A percentile compares a stretch with the other conserved stretches of the same genome.
Conservation (phyloP, 1,139 yeast species). For the Pneumocystis oryctolagi region DNA sequence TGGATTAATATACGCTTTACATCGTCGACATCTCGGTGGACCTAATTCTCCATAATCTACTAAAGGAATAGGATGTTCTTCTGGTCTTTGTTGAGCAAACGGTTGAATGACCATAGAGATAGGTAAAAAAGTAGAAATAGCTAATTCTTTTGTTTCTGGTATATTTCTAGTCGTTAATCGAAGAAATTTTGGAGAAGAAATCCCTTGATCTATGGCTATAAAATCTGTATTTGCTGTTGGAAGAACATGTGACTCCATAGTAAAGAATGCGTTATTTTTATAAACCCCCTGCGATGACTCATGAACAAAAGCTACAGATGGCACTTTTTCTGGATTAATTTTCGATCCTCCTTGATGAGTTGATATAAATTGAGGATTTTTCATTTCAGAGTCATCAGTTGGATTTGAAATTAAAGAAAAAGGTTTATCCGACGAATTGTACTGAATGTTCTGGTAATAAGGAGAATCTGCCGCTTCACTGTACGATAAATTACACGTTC, state of each 20-base stretch:
- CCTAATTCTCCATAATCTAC: slow-evolving; percentile 46
- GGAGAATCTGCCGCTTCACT: background rate
- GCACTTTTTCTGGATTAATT: background rate
- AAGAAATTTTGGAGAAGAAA: slow-evolving; percentile 65
- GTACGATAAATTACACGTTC: background rate
- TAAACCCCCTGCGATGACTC: background rate
- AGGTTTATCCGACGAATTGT: background rate
- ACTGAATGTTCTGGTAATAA: background rate
- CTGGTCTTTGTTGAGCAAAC: slow-evolving; percentile 43
- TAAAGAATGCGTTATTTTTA: slow-evolving; percentile 31
- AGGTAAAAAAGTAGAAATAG: slow-evolving; percentile 63
- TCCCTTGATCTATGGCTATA: slow-evolving; percentile 64
- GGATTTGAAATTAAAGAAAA: background rate
- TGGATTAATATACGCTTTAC: slow-evolving; percentile 82
- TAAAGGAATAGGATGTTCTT: slow-evolving; percentile 48
- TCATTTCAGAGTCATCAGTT: background rate
- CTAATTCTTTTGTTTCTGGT: slow-evolving; percentile 59
- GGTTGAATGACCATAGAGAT: slow-evolving; percentile 71
- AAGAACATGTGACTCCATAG: slow-evolving; percentile 64
- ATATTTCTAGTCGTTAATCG: slow-evolving; percentile 71
- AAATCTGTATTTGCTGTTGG: slow-evolving; percentile 69
- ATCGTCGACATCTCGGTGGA: slow-evolving; percentile 81
- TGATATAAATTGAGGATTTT: background rate
- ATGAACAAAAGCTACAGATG: background rate
- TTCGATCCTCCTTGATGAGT: background rate